Conservation (phyloP, 768 basidiomycete genomes). For the Mycena leptocephala region DNA sequence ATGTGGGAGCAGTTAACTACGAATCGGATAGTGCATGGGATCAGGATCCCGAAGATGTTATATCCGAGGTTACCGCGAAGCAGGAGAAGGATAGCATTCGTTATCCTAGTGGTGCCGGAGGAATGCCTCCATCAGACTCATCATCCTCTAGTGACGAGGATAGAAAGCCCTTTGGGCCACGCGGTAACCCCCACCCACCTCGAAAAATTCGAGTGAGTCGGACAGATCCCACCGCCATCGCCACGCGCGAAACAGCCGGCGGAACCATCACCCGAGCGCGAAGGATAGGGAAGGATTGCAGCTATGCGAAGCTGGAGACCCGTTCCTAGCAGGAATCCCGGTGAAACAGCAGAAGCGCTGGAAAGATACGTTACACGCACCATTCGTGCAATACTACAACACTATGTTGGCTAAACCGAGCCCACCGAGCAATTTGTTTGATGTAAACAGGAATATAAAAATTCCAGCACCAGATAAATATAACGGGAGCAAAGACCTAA, state of each 20-base stretch:
- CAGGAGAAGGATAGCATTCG: neutral
- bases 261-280: neutral
- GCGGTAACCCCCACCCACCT: neutral
- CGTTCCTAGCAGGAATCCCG: too few relatives aligned
- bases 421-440: neutral
- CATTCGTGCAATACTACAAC: neutral
- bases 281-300: neutral
- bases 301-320: neutral
- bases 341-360: neutral
- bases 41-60: neutral
- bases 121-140: too few relatives aligned
- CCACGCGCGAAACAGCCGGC: neutral
- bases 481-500: too few relatives aligned
- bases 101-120: too few relatives aligned
- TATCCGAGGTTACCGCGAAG: neutral
- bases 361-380: neutral
- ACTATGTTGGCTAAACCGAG: neutral
- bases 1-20: too few relatives aligned
- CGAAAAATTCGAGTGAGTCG: neutral
- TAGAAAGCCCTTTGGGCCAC: too few relatives aligned
- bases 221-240: neutral
- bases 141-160: too few relatives aligned
- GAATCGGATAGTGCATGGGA: neutral
- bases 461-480: conserved; percentile 3
- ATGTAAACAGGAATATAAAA: conserved; percentile 61